phyloP scores from a whole-genome alignment of 208 protist species.

The Crithidia expoeki region DNA sequence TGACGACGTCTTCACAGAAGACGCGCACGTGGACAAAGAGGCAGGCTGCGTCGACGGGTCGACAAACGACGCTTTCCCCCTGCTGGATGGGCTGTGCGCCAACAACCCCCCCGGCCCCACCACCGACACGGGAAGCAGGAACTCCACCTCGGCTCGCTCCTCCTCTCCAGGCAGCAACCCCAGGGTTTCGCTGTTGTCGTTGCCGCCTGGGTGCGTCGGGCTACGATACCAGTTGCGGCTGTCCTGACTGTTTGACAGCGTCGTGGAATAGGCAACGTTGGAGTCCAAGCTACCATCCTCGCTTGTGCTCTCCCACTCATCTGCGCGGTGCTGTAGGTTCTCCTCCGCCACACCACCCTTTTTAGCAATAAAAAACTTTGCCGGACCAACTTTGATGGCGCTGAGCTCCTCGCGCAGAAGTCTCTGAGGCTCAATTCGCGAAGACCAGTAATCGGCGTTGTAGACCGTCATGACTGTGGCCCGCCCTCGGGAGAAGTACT shows the following conservation, averaged over 20 bases:
- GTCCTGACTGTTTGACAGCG: not conserved
- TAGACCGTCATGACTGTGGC: slow-evolving; percentile 10
- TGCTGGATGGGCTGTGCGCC: too few species aligned
- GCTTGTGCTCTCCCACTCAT: not conserved
- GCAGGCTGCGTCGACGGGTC: too few species aligned
- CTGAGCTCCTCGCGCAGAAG: slow-evolving; percentile 15
- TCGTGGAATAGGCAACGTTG: not conserved
- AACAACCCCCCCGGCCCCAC: not conserved
- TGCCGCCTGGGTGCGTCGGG: not conserved
- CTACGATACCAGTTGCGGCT: slow-evolving; percentile 1
- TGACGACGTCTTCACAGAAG: not conserved
- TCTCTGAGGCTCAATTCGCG: slow-evolving; percentile 12
- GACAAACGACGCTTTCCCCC: too few species aligned
- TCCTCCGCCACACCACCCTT: too few species aligned
- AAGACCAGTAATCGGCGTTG: slow-evolving; percentile 9
- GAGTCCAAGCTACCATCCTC: not conserved
- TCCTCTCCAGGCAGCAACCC: not conserved
- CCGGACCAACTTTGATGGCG: not conserved
- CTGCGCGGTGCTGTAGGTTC: not conserved
- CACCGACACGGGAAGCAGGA: not conserved
- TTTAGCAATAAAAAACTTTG: not conserved
- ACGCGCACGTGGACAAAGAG: not conserved
- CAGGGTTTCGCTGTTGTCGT: not conserved
- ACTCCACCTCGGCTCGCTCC: slow-evolving; percentile 7
- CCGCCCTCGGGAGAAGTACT: not conserved